A percentile compares a stretch with the other conserved stretches of the same genome.
Conservation (phyloP, 108 stramenopile genomes). For the Cylindrotheca fusiformis region DNA sequence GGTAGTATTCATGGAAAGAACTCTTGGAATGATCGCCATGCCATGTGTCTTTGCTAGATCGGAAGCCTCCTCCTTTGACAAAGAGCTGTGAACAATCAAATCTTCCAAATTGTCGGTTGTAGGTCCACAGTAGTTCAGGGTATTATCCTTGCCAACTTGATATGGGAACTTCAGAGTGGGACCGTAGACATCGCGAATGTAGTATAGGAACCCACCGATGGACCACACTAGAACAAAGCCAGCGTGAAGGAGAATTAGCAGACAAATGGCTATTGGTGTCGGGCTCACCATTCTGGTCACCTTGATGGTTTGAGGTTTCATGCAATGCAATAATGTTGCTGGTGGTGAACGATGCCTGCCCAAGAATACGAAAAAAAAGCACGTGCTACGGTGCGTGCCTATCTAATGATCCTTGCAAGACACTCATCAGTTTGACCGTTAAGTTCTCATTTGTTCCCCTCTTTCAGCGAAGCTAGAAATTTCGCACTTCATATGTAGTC, state of each 20-base stretch:
- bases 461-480: too few relatives aligned
- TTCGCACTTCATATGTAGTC: too few relatives aligned
- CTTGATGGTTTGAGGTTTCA: too few relatives aligned
- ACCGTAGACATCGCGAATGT: neutral
- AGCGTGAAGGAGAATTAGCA: neutral
- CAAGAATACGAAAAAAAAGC: too few relatives aligned
- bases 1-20: conserved; percentile 1
- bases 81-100: neutral
- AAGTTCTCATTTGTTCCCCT: too few relatives aligned
- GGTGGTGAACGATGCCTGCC: too few relatives aligned
- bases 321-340: too few relatives aligned
- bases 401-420: too few relatives aligned
- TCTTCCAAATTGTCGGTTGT: neutral
- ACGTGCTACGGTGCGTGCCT: too few relatives aligned
- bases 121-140: neutral
- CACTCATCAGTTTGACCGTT: too few relatives aligned
- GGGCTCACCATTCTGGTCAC: too few relatives aligned
- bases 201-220: neutral
- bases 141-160: neutral
- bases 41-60: conserved; percentile 12
- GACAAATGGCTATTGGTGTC: neutral
- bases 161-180: neutral
- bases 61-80: neutral
- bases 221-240: neutral
- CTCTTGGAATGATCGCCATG: conserved; percentile 8